A percentile compares a stretch with the other conserved stretches of the same genome.
Conservation (phyloP, 352 stramenopile genomes). For the Phytophthora tentaculata region DNA sequence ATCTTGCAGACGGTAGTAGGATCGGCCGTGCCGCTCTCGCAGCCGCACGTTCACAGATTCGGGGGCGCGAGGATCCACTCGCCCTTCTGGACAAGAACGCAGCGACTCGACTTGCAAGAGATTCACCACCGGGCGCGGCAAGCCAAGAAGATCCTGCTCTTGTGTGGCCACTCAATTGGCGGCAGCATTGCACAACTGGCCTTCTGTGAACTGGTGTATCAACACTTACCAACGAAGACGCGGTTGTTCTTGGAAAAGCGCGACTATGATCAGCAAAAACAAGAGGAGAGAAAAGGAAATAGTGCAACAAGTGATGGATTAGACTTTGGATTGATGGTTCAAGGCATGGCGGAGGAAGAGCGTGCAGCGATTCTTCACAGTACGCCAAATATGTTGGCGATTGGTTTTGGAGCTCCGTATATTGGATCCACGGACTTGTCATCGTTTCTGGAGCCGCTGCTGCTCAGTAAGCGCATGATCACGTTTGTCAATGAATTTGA, state of each 20-base stretch:
- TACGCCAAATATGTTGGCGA: conserved; percentile 59
- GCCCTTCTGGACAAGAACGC: conserved; percentile 77
- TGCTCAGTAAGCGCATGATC: conserved; percentile 57
- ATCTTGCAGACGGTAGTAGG: conserved; percentile 74
- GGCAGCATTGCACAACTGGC: conserved; percentile 84
- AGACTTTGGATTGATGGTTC: conserved; percentile 34
- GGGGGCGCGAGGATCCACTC: conserved; percentile 76
- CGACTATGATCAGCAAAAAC: conserved; percentile 63
- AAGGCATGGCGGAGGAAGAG: conserved; percentile 28
- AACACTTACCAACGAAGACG: conserved; percentile 56
- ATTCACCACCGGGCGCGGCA: conserved; percentile 55
- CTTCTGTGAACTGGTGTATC: conserved; percentile 78
- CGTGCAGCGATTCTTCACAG: conserved; percentile 30
- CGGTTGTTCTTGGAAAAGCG: conserved; percentile 63
- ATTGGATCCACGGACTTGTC: conserved; percentile 56
- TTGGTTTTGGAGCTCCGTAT: conserved; percentile 84
- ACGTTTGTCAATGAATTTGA: conserved; percentile 90
- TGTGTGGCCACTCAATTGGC: conserved; percentile 86
- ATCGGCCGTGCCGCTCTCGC: conserved; percentile 65
- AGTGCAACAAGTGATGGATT: conserved; percentile 18
- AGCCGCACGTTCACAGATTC: conserved; percentile 76
- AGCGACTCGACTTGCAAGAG: conserved; percentile 60
- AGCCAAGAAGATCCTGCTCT: conserved; percentile 65
- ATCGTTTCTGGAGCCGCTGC: conserved; percentile 58
- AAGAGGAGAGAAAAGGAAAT: conserved; percentile 24